Conservation (phyloP, 2,329 filamentous ascomycete species). For the Penicillium capsulatum region DNA sequence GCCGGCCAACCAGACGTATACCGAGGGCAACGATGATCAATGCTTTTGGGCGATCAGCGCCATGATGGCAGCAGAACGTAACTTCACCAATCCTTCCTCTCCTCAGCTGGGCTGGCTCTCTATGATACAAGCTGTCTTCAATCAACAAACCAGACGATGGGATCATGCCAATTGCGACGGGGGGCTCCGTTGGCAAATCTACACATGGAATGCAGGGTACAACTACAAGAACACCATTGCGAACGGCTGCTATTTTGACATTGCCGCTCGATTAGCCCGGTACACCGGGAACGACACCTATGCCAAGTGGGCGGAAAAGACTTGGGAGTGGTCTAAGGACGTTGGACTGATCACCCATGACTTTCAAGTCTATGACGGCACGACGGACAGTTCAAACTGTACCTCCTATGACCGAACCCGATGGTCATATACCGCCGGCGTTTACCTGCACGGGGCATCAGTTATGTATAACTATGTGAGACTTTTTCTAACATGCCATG, state of each 20-base stretch:
- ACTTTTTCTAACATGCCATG: too few relatives aligned
- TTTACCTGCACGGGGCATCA: constrained; percentile 57
- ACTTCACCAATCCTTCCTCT: constrained; percentile 54
- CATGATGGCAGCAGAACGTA: constrained; percentile 62
- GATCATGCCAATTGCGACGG: constrained; percentile 63
- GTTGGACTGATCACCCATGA: constrained; percentile 57
- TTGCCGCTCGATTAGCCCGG: constrained; percentile 69
- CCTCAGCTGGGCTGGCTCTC: constrained; percentile 45
- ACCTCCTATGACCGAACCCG: constrained; percentile 58
- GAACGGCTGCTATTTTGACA: constrained; percentile 78
- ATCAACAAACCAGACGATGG: constrained; percentile 67
- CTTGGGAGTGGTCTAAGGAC: constrained; percentile 58
- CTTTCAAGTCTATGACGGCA: constrained; percentile 63
- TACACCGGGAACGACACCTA: constrained; percentile 63
- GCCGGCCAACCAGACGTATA: constrained; percentile 35
- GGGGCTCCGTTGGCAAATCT: constrained; percentile 79
- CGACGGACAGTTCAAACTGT: constrained; percentile 56
- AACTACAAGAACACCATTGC: constrained; percentile 79
- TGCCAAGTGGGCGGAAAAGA: constrained; percentile 56
- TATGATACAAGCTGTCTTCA: constrained; percentile 67
- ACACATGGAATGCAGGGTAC: constrained; percentile 72
- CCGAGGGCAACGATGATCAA: constrained; percentile 64
- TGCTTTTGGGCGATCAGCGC: constrained; percentile 66
- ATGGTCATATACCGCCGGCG: constrained; percentile 64
- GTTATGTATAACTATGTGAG: constrained; percentile 63